Evolutionary conservation across 352 stramenopile species (phyloP), one percentile per base, ranked within the genome.

Genomic region (Phytophthora uliginosa): DNA sequence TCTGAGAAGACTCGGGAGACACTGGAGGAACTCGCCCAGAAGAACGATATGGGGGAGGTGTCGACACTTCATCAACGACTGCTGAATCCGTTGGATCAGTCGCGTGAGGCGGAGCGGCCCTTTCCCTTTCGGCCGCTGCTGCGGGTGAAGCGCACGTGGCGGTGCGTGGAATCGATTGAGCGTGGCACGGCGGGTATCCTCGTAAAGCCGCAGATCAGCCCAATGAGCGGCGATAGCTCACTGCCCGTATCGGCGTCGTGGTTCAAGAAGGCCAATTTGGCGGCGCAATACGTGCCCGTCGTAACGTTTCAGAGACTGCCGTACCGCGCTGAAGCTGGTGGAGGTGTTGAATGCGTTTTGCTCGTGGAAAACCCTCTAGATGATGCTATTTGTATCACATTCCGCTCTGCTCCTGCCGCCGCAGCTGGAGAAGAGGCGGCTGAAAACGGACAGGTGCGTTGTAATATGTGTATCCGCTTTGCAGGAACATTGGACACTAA

Each of bases 131-230:
- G 91, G 0, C 88, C 89, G 22, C 75, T 86, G 28, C 63, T 97
- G 62, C 87, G 91, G 0, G 87, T 93, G 42, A 97, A 97, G 78
- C 86, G 86, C 3, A 92, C 88, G 28, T 96, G 90, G 86, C 79
- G 91, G 3, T 97, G 91, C 64, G 83, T 96, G 47, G 89, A 97
- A 63, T 94, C 87, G 24, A 96, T 96, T 48, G 65, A 91, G 33
- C 77, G 77, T 18, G 88, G 88, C 12, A 87, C 83, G 7, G 85
- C 90, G 7, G 90, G 90, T 17, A 97, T 97, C 59, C 80, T 97
- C 12, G 88, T 97, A 8, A 97, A 97, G 63, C 88, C 89, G n/a
- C 91, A 97, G 71, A 97, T 97, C 77, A 96, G 90, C 59, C 91
- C 91, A 0, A 95, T 97, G 84, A 97, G 89, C 63, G 91, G 89